Evolutionary conservation across 768 basidiomycete species (phyloP).

Genomic region (Russula brevipes): DNA sequence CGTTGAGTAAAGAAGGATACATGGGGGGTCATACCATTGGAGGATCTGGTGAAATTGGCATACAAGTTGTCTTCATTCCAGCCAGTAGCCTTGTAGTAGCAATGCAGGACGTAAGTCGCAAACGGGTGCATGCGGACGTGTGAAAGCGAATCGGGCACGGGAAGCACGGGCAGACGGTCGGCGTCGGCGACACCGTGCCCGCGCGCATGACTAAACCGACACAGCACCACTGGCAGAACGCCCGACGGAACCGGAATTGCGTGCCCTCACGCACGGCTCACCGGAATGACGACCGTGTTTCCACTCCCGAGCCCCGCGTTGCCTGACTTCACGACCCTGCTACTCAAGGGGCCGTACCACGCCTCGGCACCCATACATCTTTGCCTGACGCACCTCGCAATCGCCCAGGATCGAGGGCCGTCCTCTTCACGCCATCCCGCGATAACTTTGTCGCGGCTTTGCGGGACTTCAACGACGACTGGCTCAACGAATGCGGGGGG

Average conservation of each 20-base stretch:
- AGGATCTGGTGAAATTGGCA: constrained; percentile 83
- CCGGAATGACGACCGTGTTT: constrained; percentile 33
- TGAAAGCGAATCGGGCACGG: not conserved
- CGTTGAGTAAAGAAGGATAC: not conserved
- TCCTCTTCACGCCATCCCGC: constrained; percentile 55
- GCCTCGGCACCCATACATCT: constrained; percentile 68
- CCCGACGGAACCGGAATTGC: too few relatives aligned
- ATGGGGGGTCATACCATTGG: constrained; percentile 54
- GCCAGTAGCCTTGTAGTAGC: constrained; percentile 86
- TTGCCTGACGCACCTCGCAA: constrained; percentile 46
- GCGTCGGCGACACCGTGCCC: not conserved
- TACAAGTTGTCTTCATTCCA: constrained; percentile 98
- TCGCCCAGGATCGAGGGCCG: constrained; percentile 33
- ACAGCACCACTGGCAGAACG: too few relatives aligned
- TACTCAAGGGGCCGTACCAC: constrained; percentile 59
- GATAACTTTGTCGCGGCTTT: constrained; percentile 40
- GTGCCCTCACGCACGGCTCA: too few relatives aligned
- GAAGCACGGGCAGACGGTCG: too few relatives aligned
- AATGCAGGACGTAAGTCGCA: constrained; percentile 80
- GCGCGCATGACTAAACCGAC: too few relatives aligned
- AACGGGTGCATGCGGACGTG: constrained; percentile 64
- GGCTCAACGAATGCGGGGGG: constrained; percentile 32
- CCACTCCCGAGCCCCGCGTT: constrained; percentile 41
- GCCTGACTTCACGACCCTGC: constrained; percentile 53
- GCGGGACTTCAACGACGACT: constrained; percentile 45